Evolutionary conservation across 176 grass and related monocot species (phyloP).

Genomic region (Juncus effusus): DNA sequence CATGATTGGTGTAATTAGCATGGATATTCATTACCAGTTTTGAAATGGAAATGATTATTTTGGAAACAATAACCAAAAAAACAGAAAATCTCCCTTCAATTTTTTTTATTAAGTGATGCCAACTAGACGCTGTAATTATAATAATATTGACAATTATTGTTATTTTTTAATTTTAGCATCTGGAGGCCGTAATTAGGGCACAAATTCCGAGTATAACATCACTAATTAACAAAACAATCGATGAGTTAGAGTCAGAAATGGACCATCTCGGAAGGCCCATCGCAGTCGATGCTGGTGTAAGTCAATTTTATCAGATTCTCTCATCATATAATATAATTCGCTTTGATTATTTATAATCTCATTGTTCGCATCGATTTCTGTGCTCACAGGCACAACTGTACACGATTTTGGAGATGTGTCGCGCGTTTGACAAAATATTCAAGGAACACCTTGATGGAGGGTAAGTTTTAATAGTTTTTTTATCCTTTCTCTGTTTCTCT

Average conservation of each 20-base stretch:
- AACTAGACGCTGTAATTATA: too few species aligned
- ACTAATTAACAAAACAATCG: slow-evolving; percentile 88
- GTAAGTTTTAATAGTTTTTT: slow-evolving; percentile 34
- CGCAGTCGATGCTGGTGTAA: slow-evolving; percentile 78
- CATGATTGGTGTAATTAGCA: neutral
- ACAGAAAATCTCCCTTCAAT: too few species aligned
- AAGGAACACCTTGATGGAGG: slow-evolving; percentile 98
- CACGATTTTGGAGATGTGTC: slow-evolving; percentile 85
- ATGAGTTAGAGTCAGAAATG: slow-evolving; percentile 96
- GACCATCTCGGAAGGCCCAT: slow-evolving; percentile 82
- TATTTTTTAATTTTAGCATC: slow-evolving; percentile 50
- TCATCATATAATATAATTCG: slow-evolving; percentile 25
- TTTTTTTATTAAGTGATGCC: too few species aligned
- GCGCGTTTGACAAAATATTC: slow-evolving; percentile 94
- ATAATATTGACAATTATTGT: neutral
- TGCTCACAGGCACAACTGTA: slow-evolving; percentile 78
- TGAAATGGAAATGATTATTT: too few species aligned
- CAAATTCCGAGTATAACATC: slow-evolving; percentile 81
- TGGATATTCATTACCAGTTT: slow-evolving; percentile 1
- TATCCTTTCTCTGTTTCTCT: too few species aligned
- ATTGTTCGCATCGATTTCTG: slow-evolving; percentile 4
- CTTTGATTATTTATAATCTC: neutral
- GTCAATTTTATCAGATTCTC: neutral
- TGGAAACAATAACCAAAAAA: too few species aligned
- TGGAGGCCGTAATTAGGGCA: slow-evolving; percentile 85